Evolutionary conservation across 257 asterid genomes (phyloP), one percentile per base, ranked within the genome.

Genomic region (Lycium barbarum): DNA sequence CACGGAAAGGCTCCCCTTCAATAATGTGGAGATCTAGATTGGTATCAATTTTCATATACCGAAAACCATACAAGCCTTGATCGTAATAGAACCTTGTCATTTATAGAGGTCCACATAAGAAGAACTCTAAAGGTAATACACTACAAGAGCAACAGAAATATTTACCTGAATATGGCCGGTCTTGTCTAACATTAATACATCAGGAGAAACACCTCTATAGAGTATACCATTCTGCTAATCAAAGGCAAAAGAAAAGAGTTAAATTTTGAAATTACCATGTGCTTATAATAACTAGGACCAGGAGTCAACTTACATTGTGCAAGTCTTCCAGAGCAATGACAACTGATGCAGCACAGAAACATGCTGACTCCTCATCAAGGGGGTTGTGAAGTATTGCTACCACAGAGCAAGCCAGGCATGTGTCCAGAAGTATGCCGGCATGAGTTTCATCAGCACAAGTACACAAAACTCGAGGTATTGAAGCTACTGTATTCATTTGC

Each of bases 151-250:
- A 81, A 18, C 67, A 76, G 62, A 18, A 18, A 58, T 58, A 71
- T 90, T 55, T 79, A 94, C 99, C 98, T 93, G 98, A 84, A 94
- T 89, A 86, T 91, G 91, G 90, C 98, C 99, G 13, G 90, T 85
- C 88, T 91, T 95, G 88, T 94, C 94, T 79, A 94, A 89, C 88
- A 92, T 91, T 78, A 95, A 89, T 85, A 91, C 93, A 82, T 95
- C 97, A 47, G 98, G 97, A 81, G 98, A 93, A 65, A 94, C 94
- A 6, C 98, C 97, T 84, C 99, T 92, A 85, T 92, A 95, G 71
- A 95, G 93, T 85, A 94, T 87, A 84, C 93, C 94, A 79, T 86
- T 87, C 99, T 94, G 93, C 85, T 14, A 88, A 85, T 59, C 2
- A 79, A 88, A 49, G 58, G 78, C 73, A 84, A 85, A 63, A 76